phyloP scores from a whole-genome alignment of 345 rosid genomes.

The Melaleuca alternifolia region DNA sequence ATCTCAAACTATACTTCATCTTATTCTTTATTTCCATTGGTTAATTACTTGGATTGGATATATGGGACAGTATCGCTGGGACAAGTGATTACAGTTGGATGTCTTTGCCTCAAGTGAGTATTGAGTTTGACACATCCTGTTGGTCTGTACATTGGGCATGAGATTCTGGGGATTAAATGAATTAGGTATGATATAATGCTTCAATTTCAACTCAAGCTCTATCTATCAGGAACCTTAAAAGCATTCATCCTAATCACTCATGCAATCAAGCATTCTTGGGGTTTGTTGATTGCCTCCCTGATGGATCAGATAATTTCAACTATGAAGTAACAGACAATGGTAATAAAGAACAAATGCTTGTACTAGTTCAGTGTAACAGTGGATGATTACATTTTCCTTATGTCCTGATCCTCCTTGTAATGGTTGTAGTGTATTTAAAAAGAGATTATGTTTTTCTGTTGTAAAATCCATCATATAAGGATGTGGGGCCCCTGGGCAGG shows the following conservation, averaged over 20 bases:
- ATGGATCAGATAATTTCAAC: background rate
- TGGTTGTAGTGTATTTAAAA: background rate
- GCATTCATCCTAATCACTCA: background rate
- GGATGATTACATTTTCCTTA: background rate
- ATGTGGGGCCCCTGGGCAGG: background rate
- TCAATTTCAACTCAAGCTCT: background rate
- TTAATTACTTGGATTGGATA: background rate
- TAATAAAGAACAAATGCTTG: background rate
- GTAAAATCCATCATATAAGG: background rate
- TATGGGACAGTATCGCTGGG: background rate
- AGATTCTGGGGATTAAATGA: background rate
- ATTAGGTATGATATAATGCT: background rate
- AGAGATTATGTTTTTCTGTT: background rate
- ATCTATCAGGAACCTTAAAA: background rate
- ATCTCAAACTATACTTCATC: background rate
- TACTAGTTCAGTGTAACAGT: background rate
- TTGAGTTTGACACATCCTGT: background rate
- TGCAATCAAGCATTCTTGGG: background rate
- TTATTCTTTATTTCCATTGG: background rate
- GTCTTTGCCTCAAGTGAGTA: background rate
- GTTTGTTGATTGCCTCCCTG: background rate
- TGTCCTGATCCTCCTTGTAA: background rate
- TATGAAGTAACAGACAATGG: background rate
- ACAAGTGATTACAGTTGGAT: background rate
- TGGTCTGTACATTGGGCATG: accelerated